Evolutionary conservation across 83 land plant genomes (phyloP).

Genomic region (Picea abies): DNA sequence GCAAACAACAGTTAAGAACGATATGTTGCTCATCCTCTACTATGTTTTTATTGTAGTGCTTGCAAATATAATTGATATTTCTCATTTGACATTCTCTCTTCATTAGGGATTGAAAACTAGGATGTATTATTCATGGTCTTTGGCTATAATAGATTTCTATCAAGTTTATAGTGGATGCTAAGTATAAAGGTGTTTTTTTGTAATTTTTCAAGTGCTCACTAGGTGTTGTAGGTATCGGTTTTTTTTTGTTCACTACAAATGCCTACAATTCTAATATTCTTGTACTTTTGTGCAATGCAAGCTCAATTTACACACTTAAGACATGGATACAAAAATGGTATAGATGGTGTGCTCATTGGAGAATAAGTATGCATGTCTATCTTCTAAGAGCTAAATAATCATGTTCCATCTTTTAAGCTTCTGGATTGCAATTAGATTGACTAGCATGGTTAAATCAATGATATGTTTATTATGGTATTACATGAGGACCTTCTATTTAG

Average conservation of each 20-base stretch:
- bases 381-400: slow-evolving; percentile 69
- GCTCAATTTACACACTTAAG: slow-evolving; percentile 27
- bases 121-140: neutral
- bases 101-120: too few relatives aligned
- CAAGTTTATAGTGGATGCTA: slow-evolving; percentile 64
- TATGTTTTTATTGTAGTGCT: too few relatives aligned
- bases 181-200: slow-evolving; percentile 35
- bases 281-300: slow-evolving; percentile 27
- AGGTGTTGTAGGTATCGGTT: neutral
- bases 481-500: too few relatives aligned
- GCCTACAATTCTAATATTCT: neutral
- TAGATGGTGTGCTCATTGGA: slow-evolving; percentile 84
- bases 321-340: slow-evolving; percentile 57
- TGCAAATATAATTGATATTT: too few relatives aligned
- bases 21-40: too few relatives aligned
- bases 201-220: neutral
- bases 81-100: neutral
- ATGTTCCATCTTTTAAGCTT: neutral
- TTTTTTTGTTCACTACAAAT: neutral
- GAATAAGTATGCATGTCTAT: slow-evolving; percentile 81
- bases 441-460: too few relatives aligned
- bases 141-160: slow-evolving; percentile 57
- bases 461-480: too few relatives aligned
- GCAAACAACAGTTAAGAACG: too few relatives aligned
- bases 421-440: too few relatives aligned